phyloP scores from a whole-genome alignment of 345 rosid species.

The Eucalyptus sideroxylon region DNA sequence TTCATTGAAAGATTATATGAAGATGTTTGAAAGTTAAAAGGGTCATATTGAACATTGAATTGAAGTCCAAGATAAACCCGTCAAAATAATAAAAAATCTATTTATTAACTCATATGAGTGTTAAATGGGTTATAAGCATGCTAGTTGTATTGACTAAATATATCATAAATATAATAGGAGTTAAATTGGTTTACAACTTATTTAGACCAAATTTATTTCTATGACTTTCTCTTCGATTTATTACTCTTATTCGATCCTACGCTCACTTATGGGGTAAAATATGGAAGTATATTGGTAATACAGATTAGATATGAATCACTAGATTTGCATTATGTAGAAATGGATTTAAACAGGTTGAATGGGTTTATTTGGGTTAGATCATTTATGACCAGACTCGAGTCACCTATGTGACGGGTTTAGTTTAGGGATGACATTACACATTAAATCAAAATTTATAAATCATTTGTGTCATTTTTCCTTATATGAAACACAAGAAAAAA shows the following conservation, averaged over 20 bases:
- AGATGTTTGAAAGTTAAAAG: background rate
- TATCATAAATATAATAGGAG: too few relatives aligned
- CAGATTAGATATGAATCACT: accelerated
- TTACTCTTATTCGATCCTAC: too few relatives aligned
- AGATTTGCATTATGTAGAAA: background rate
- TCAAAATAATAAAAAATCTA: too few relatives aligned
- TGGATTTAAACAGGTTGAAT: accelerated
- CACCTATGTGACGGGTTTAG: accelerated
- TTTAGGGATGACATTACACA: background rate
- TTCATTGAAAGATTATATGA: background rate
- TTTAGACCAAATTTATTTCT: accelerated
- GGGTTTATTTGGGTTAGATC: accelerated
- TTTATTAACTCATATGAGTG: too few relatives aligned
- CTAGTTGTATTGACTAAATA: too few relatives aligned
- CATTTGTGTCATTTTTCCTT: background rate
- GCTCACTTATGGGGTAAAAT: too few relatives aligned
- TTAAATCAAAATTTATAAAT: accelerated
- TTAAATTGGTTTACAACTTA: too few relatives aligned
- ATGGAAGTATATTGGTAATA: too few relatives aligned
- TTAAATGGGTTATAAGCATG: too few relatives aligned
- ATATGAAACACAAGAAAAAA: background rate
- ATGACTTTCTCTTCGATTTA: too few relatives aligned
- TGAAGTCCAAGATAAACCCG: too few relatives aligned
- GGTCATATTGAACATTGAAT: background rate
- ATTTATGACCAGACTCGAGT: accelerated